phyloP scores from a whole-genome alignment of 2,329 filamentous ascomycete species.

The Sclerotinia borealis region DNA sequence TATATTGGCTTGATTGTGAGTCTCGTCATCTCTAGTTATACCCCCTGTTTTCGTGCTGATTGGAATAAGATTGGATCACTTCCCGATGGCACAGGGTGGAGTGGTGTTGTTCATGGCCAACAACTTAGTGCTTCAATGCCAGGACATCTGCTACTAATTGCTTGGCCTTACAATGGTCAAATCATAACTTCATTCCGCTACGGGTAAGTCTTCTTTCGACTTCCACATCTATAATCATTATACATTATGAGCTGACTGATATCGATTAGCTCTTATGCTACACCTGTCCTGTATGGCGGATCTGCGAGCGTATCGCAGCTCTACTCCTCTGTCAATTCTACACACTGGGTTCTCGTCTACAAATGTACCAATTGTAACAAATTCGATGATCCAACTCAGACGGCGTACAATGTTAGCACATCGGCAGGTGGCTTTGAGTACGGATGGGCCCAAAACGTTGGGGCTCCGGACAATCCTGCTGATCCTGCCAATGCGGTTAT shows the following conservation, averaged over 20 bases:
- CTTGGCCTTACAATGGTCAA: conserved; percentile 47
- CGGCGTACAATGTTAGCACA: conserved; percentile 39
- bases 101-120: conserved; percentile 50
- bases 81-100: conserved; percentile 47
- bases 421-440: conserved; percentile 41
- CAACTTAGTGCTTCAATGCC: conserved; percentile 43
- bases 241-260: neutral
- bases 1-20: conserved; percentile 54
- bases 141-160: conserved; percentile 50
- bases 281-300: conserved; percentile 54
- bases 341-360: conserved; percentile 58
- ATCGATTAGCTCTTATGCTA: conserved; percentile 45
- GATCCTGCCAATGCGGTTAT: conserved; percentile 31
- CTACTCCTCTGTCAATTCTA: conserved; percentile 49
- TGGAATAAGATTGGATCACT: conserved; percentile 37
- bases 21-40: neutral
- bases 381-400: conserved; percentile 45
- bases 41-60: neutral
- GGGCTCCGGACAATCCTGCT: conserved; percentile 34
- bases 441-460: conserved; percentile 49
- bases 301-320: conserved; percentile 57
- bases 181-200: conserved; percentile 54
- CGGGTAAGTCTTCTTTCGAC: conserved; percentile 28
- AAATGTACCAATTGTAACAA: conserved; percentile 53
- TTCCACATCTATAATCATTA: neutral